Evolutionary conservation across 2,329 filamentous ascomycete species (phyloP), one percentile per base, ranked within the genome.

Genomic region (Onygena corvina): DNA sequence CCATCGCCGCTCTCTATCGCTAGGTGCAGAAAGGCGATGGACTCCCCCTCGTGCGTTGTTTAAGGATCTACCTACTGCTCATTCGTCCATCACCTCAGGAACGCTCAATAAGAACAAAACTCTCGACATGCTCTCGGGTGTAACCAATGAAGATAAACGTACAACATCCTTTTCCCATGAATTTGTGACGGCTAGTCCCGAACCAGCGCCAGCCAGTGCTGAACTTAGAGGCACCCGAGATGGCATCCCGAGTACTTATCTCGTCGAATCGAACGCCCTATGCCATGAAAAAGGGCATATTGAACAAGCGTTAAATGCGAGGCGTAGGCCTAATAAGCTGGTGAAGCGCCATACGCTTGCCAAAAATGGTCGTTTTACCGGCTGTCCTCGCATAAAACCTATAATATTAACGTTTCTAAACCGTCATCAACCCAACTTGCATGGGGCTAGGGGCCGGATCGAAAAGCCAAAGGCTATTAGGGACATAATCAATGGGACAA

Each of bases 21-120:
- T 40, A 8, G 47, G 49, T 18, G 42, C 30, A 4, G 40, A 47
- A 38, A 35, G 46, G 16, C 47, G 52, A 9, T 29, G 45, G 14
- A 57, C 53, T 4, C 53, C 55, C 11, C 52, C 54, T 11, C 47
- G 53, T n/a, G 34, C 53, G 3, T 34, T 57, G 29, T 57, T 54
- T 38, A 52, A 55, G 18, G 55, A 57, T 45, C 47, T 57, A 21
- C 53, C 51, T 12, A 55, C 55, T 14, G 55, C 55, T 9, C 47
- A 57, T 33, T 57, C 52, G 12, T 57, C 55, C 12, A 57, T 57
- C 14, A 55, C 53, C 20, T 57, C 55, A 18, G 46, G 55, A 38
- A 18, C 49, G 18, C 25, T 49, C 7, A 34, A 16, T 23, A 42
- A 42, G 21, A 27, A 14, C 23, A 27, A 25, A 20, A n/a, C 4